Percentiles rank a stretch among this genome's conserved stretches.
Evolutionary conservation across 2,329 filamentous ascomycete genomes (phyloP).

Genomic region (Microcyclospora tardicrescens): DNA sequence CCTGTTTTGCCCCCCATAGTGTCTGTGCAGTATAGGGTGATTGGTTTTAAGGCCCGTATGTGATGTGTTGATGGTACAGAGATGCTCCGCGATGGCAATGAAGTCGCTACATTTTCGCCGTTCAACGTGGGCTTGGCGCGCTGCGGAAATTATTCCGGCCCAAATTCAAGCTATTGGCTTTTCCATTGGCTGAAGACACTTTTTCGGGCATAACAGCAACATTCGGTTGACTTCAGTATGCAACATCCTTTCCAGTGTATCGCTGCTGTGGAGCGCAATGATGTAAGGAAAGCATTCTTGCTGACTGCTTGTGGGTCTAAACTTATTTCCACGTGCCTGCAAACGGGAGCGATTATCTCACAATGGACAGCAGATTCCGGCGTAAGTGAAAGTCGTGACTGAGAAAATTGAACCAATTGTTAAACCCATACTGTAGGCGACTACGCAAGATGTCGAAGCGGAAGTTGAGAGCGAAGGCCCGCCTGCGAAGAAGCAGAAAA

Average conservation of each 20-base stretch:
- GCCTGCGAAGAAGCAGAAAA: conserved; percentile 19
- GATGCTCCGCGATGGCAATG: too few species aligned
- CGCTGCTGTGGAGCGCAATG: conserved; percentile 9
- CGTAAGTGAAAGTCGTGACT: conserved; percentile 6
- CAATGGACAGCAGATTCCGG: conserved; percentile 41
- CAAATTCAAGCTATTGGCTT: too few species aligned
- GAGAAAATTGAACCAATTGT: not conserved
- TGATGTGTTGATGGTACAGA: too few species aligned
- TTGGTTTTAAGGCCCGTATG: too few species aligned
- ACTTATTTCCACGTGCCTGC: conserved; percentile 53
- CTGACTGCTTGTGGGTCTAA: conserved; percentile 62
- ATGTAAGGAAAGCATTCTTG: conserved; percentile 36
- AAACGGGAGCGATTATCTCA: conserved; percentile 45
- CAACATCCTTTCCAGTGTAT: conserved; percentile 32
- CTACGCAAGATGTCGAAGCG: conserved; percentile 1
- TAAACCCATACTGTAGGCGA: not conserved
- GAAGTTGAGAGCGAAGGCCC: conserved; percentile 13
- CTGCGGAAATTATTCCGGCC: too few species aligned
- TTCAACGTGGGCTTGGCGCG: too few species aligned
- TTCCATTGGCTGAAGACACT: too few species aligned
- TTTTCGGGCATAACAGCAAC: too few species aligned
- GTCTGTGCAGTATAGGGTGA: conserved; percentile 21
- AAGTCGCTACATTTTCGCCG: too few species aligned
- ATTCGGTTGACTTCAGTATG: conserved; percentile 9
- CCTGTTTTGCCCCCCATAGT: conserved; percentile 53